These are phyloP conservation scores for Pachyrhizus erosus DNA, from an alignment of 306 rosid genomes.

Conservation along the genomic window DNA sequence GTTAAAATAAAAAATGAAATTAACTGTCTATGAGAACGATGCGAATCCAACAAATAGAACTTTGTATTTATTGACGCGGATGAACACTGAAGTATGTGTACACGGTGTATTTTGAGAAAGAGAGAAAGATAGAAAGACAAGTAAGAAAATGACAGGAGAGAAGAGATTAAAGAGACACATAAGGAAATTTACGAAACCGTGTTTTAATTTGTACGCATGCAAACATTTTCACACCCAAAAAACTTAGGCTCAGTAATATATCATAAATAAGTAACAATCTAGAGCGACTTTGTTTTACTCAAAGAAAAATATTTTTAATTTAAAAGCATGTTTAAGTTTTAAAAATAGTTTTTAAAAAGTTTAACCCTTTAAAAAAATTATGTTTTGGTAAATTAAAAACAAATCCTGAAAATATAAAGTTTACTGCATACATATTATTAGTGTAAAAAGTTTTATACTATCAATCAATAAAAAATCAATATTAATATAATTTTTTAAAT, in stretches of 20 bases:
- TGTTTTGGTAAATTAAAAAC: neutral
- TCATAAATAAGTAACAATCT: neutral
- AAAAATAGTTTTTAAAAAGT: too few relatives aligned
- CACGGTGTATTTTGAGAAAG: neutral
- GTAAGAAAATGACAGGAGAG: conserved; percentile 20
- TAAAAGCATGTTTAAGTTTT: too few relatives aligned
- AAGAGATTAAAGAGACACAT: neutral
- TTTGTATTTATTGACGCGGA: conserved; percentile 37
- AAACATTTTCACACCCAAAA: neutral
- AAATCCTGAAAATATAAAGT: neutral
- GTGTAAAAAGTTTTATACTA: too few relatives aligned
- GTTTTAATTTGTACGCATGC: neutral
- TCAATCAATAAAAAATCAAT: too few relatives aligned
- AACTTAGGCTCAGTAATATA: neutral
- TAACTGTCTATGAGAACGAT: neutral
- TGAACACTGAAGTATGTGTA: conserved; percentile 17
- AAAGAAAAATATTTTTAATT: neutral
- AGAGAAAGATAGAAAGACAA: neutral
- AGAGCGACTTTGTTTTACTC: neutral
- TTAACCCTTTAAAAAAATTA: neutral
- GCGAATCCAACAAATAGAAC: conserved; percentile 13
- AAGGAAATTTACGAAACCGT: neutral
- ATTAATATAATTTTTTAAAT: too few relatives aligned
- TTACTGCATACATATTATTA: too few relatives aligned
- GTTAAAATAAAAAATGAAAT: conserved; percentile 18